phyloP scores from a whole-genome alignment of 2,329 filamentous ascomycete species.

The Cercospora beticola region DNA sequence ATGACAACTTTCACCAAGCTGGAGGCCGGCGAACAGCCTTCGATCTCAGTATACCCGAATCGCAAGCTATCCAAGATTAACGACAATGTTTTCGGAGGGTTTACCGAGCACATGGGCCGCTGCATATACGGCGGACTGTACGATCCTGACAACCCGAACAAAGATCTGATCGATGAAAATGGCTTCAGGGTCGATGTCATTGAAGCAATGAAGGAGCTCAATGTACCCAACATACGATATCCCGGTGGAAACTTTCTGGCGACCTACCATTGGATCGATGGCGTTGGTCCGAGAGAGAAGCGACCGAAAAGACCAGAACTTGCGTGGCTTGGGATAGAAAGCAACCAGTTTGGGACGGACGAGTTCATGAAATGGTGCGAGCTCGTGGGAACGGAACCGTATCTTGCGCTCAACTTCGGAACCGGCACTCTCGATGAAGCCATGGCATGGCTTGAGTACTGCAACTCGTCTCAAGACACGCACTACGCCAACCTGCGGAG shows the following conservation, averaged over 20 bases:
- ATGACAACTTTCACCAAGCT: slow-evolving; percentile 74
- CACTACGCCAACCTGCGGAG: slow-evolving; percentile 79
- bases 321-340: slow-evolving; percentile 75
- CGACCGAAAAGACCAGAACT: slow-evolving; percentile 68
- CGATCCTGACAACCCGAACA: slow-evolving; percentile 64
- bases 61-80: slow-evolving; percentile 72
- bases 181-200: slow-evolving; percentile 81
- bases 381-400: slow-evolving; percentile 71
- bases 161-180: slow-evolving; percentile 66
- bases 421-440: slow-evolving; percentile 63
- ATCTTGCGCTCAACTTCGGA: slow-evolving; percentile 77
- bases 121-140: slow-evolving; percentile 88
- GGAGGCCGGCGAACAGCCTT: slow-evolving; percentile 58
- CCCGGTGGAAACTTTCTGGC: slow-evolving; percentile 83
- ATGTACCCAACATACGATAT: slow-evolving; percentile 75
- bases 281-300: slow-evolving; percentile 69
- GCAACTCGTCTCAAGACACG: slow-evolving; percentile 73
- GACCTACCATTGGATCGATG: slow-evolving; percentile 83
- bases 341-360: slow-evolving; percentile 79
- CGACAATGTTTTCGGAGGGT: slow-evolving; percentile 78
- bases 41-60: slow-evolving; percentile 64
- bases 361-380: slow-evolving; percentile 84
- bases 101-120: slow-evolving; percentile 88
- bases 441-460: slow-evolving; percentile 81
- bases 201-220: slow-evolving; percentile 68